Evolutionary conservation across 1,139 yeast genomes (phyloP).

Genomic region (Yamadazyma aaseri): DNA sequence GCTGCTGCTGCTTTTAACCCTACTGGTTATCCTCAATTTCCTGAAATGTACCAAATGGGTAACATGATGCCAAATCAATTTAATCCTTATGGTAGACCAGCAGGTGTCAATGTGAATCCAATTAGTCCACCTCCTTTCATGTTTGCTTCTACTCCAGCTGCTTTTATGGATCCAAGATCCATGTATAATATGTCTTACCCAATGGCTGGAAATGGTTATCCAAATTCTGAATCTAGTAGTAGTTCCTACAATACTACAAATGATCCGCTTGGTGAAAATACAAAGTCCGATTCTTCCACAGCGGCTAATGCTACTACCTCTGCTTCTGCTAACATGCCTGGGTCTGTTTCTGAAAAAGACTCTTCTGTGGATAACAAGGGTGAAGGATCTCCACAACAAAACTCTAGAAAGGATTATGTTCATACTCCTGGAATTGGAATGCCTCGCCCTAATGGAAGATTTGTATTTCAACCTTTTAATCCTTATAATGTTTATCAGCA

Average conservation of each 20-base stretch:
- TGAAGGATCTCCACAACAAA: constrained; percentile 4
- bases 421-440: constrained; percentile 43
- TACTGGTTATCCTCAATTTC: neutral
- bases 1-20: constrained; percentile 64
- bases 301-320: constrained; percentile 6
- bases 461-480: constrained; percentile 50
- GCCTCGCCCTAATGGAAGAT: constrained; percentile 36
- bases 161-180: constrained; percentile 39
- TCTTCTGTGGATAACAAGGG: neutral
- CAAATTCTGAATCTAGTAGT: constrained; percentile 8
- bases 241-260: constrained; percentile 6
- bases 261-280: too few species aligned
- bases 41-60: constrained; percentile 1
- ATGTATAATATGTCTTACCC: constrained; percentile 18
- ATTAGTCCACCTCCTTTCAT: constrained; percentile 42
- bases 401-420: constrained; percentile 9
- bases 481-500: constrained; percentile 48
- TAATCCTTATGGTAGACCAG: constrained; percentile 14
- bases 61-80: constrained; percentile 16
- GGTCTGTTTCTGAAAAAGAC: constrained; percentile 5
- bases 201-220: constrained; percentile 18
- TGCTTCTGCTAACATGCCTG: constrained; percentile 7
- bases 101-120: constrained; percentile 15
- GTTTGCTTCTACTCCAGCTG: constrained; percentile 38
- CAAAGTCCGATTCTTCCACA: constrained; percentile 5